A percentile compares a stretch with the other conserved stretches of the same genome.
phyloP scores from a whole-genome alignment of 2,329 filamentous ascomycete genomes.

The Fusarium secorum region DNA sequence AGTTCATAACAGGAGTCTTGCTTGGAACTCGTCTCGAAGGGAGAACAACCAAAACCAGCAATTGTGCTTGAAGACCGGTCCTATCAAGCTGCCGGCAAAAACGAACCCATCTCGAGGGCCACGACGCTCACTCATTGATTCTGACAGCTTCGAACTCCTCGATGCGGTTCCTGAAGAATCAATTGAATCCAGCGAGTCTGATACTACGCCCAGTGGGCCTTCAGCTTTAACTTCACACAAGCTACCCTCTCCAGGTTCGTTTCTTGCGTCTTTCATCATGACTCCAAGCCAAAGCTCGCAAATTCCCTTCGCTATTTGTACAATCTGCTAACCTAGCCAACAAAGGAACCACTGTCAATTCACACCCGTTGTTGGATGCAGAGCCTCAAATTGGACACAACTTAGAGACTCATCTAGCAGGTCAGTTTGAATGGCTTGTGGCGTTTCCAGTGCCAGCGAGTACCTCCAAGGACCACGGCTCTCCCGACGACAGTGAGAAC shows the following conservation, averaged over 20 bases:
- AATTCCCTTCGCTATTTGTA: background rate
- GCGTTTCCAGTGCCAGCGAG: slow-evolving; percentile 47
- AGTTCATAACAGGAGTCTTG: slow-evolving; percentile 38
- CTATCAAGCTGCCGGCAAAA: slow-evolving; percentile 16
- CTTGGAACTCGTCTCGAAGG: slow-evolving; percentile 9
- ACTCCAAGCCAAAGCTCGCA: background rate
- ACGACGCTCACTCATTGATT: slow-evolving; percentile 44
- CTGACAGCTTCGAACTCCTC: slow-evolving; percentile 48
- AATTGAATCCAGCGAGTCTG: slow-evolving; percentile 11
- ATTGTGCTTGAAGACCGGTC: slow-evolving; percentile 14
- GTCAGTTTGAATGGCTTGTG: slow-evolving; percentile 61
- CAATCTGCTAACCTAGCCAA: slow-evolving; percentile 20
- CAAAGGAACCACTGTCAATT: slow-evolving; percentile 11
- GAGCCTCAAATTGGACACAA: slow-evolving; percentile 43
- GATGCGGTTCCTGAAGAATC: slow-evolving; percentile 45
- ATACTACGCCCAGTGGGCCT: background rate
- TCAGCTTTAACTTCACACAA: background rate
- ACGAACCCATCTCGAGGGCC: slow-evolving; percentile 34
- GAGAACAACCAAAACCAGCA: background rate
- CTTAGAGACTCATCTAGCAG: slow-evolving; percentile 54
- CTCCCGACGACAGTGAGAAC: slow-evolving; percentile 15
- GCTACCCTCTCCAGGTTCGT: slow-evolving; percentile 28
- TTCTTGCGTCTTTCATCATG: background rate
- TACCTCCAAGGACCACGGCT: slow-evolving; percentile 32
- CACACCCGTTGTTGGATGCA: slow-evolving; percentile 40